A percentile compares a stretch with the other conserved stretches of the same genome.
These are phyloP conservation scores for Erysimum cheiranthoides DNA, from an alignment of 345 rosid genomes.

Conservation along the genomic window DNA sequence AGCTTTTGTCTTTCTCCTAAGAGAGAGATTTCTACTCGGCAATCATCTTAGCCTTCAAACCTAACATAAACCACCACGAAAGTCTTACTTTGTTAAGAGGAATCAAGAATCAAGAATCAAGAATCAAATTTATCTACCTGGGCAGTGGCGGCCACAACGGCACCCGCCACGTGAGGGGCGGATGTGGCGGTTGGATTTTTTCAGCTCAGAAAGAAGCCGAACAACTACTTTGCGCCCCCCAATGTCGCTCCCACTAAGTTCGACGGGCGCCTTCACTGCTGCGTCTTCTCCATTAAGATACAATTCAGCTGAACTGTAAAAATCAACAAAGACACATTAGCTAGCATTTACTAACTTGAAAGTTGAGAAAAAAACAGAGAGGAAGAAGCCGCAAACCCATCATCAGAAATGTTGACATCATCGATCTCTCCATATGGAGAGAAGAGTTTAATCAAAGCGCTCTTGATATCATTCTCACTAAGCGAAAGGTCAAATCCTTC, in stretches of 20 bases:
- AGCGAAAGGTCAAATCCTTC: slow-evolving; percentile 1
- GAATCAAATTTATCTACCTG: not conserved
- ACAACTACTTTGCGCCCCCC: not conserved
- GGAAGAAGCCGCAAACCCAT: not conserved
- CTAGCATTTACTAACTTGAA: not conserved
- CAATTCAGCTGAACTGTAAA: not conserved
- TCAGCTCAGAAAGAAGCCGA: not conserved
- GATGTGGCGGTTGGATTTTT: not conserved
- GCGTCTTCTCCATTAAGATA: not conserved
- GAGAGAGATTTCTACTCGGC: not conserved
- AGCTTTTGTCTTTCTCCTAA: not conserved
- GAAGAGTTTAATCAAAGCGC: not conserved
- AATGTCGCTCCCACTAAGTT: not conserved
- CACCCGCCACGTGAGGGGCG: not conserved
- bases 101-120: not conserved
- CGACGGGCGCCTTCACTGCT: not conserved
- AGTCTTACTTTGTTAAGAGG: not conserved
- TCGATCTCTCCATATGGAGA: not conserved
- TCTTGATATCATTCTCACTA: not conserved
- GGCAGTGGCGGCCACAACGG: not conserved
- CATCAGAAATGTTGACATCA: rapidly evolving
- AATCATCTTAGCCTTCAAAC: not conserved
- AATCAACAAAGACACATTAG: not conserved
- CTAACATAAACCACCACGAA: not conserved
- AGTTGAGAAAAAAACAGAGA: not conserved